Base-by-base conservation (phyloP, 2,329 filamentous ascomycete genomes). In the Thermoascus crustaceus region DNA sequence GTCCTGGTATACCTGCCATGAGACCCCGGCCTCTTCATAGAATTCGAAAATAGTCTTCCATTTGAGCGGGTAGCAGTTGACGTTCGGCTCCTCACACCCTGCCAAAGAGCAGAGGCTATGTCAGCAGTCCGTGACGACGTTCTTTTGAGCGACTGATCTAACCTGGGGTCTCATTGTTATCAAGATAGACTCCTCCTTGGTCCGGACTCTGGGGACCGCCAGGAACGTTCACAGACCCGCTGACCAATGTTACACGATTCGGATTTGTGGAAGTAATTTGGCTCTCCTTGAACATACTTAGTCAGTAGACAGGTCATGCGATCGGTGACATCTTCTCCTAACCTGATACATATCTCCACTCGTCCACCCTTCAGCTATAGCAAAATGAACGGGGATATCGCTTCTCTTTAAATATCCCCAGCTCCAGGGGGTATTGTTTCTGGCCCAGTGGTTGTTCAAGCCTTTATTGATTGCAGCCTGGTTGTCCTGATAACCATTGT, bases 341-440 rank as follows among this genome's bases (percentile, higher is more conserved):
- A 61, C 61, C 45, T 68, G 71, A 40, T 76, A 75, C 71, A 75
- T 76, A 46, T 76, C 73, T 2, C 62, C 71, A 11, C 73, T 47
- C 0, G 71, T 70, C 65, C 68, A 76, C 7, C 60, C 68, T 37
- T 76, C 72, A 0, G 71, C 72, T 43, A 76, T 63, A 3, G 66
- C 64, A 49, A 68, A 76, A 11, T 76, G 72, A 10, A 71, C 61
- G 0, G 72, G 72, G n/a, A 76, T 55, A 37, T 75, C 72, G 4
- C 60, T 46, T n/a, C 68, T 53, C 38, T 67, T 68, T 41, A 66
- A 64, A 47, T 73, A 70, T 0, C 66, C 69, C 60, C 70, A 71
- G 38, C 65, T 71, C 58, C 63, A 73, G 0, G 72, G 67, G 0
- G 70, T 75, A 34, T 75, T 74, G 22, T 71, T 66, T 4, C 62